Base-by-base conservation (phyloP, 2,329 filamentous ascomycete genomes). In the Lachnellula subtilissima region DNA sequence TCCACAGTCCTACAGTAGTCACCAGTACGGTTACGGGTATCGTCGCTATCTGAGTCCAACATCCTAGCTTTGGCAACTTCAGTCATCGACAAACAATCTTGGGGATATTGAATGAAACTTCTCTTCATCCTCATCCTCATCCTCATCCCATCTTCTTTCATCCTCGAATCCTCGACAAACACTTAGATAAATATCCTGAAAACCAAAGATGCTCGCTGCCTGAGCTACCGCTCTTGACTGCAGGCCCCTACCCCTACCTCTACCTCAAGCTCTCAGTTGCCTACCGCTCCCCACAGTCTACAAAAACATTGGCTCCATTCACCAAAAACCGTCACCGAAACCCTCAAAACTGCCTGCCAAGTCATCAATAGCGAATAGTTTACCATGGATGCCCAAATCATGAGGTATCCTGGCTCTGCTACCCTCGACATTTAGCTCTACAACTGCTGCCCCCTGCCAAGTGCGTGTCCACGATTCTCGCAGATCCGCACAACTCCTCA, bases 311-410 rank as follows among this genome's bases (percentile, higher is more conserved):
- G 17, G 23, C 22, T 15, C 17, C 25, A 35, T 15, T 55, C 54
- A 62, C 57, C 55, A 62, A 55, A 50, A 56, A 52, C 28, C 47
- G 22, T 39, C 48, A 55, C 43, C 32, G 46, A 53, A 48, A 52
- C 36, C 40, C 52, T 22, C n/a, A 55, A 36, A 48, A 45, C 57
- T 32, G 52, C 47, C 19, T 52, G 19, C 22, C 42, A 15, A 56
- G 48, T 39, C 47, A 15, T 46, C 48, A 42, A 56, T 36, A 52
- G 48, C 32, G 42, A 57, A 51, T 37, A 61, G 23, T 64, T 52
- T 60, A 67, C 57, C 60, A 69, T 69, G 67, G 67, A 68, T 67
- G 64, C 65, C 64, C 65, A 67, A 64, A 67, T 62, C 54, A 65
- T 68, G 67, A 61, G 64, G 66, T 65, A 67, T 66, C 64, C 56